Conservation (phyloP, 1,284 basidiomycete species). For the Cutaneotrichosporon cutaneum region DNA sequence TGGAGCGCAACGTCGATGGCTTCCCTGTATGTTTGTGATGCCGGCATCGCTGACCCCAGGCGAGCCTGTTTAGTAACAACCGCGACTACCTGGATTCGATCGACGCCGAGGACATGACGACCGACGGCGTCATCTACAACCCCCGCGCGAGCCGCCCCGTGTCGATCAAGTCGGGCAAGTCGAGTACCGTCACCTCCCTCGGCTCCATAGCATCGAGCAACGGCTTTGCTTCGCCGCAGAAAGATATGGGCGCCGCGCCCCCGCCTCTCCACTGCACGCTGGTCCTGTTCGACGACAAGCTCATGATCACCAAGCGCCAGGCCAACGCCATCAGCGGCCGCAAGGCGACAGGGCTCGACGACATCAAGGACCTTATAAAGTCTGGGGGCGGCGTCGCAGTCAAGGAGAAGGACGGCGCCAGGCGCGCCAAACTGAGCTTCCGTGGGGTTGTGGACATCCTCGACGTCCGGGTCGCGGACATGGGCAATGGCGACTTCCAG, state of each 20-base stretch:
- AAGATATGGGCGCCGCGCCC: constrained; percentile 5
- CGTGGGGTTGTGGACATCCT: constrained; percentile 82
- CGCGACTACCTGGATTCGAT: constrained; percentile 88
- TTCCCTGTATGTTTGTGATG: constrained; percentile 64
- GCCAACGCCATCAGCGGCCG: constrained; percentile 70
- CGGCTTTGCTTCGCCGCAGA: constrained; percentile 16
- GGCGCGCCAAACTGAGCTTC: constrained; percentile 77
- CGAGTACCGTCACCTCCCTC: constrained; percentile 55
- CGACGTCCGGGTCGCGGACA: constrained; percentile 78
- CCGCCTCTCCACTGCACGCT: constrained; percentile 75
- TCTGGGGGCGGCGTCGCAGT: constrained; percentile 50
- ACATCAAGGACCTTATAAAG: constrained; percentile 73
- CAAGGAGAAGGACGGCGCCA: constrained; percentile 50
- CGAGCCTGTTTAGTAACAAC: constrained; percentile 77
- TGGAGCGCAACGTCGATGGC: constrained; percentile 80
- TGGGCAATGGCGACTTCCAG: constrained; percentile 82
- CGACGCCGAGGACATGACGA: constrained; percentile 81
- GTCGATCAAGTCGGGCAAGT: constrained; percentile 31
- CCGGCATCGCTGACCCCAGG: constrained; percentile 39
- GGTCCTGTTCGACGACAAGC: constrained; percentile 91
- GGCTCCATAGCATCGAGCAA: constrained; percentile 58
- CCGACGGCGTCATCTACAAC: constrained; percentile 51
- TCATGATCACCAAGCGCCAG: constrained; percentile 87
- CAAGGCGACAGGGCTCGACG: constrained; percentile 77
- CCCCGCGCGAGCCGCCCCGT: constrained; percentile 8